Base-by-base conservation (phyloP, 441 rosid species). In the Kokia cookei region DNA sequence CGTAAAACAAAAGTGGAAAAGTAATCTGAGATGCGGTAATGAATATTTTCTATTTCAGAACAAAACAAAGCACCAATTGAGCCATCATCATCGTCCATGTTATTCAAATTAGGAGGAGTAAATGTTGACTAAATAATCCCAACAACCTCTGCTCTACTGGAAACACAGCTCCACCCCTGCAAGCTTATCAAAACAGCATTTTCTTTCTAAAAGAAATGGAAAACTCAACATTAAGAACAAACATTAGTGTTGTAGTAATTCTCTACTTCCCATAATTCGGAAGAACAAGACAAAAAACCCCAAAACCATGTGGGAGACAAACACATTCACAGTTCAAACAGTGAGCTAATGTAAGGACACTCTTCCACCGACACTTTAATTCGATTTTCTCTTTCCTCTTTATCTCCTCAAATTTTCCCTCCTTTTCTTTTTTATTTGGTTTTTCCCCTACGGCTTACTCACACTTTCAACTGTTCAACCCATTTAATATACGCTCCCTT, bases 291-390 rank as follows among this genome's bases (percentile, higher is more conserved):
- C 65, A 72, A 43, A 2, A n/a, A 29, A 40, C 37, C 50, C 57
- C 19, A 15, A 50, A 15, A 59, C 81, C 81, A 74, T 65, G 75
- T 71, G 77, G 78, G 60, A 58, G 76, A 65, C 76, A 71, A 58
- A 22, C 50, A 35, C 37, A 17, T 27, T 17, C 74, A 19, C 40
- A 51, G 13, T 50, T 45, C 55, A 54, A 65, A 50, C 8, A 43
- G 69, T 19, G 14, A 51, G 58, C 64, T 7, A 27, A 11, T 14
- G 11, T 2, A 7, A 5, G 43, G 73, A 9, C 70, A 22, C 27
- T 76, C 77, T 80, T 37, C 77, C 85, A 84, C 90, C 88, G 85
- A 86, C 90, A 80, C 83, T 69, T 69, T n/a, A 42, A 37, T 40
- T 75, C 17, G 42, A 57, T 48, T 78, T 29, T 14, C 40, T 59